Percentiles rank a stretch among this genome's conserved stretches.
phyloP scores from a whole-genome alignment of 2,329 filamentous ascomycete species.

The Talaromyces atroroseus region DNA sequence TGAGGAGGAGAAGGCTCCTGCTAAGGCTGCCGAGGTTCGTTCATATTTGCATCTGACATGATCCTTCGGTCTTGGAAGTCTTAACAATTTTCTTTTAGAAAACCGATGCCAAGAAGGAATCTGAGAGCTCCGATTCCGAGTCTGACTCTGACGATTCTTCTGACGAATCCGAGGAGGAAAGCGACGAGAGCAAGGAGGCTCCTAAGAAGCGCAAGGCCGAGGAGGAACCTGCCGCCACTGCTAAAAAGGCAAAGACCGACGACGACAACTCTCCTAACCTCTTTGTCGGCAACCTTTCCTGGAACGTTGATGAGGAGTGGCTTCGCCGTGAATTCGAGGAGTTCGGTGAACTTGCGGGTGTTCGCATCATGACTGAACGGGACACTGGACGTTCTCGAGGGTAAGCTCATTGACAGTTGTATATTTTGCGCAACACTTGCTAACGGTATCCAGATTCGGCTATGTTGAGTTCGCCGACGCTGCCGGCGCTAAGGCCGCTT shows the following conservation, averaged over 20 bases:
- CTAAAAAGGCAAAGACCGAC: constrained; percentile 61
- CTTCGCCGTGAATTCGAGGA: constrained; percentile 75
- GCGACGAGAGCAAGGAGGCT: constrained; percentile 24
- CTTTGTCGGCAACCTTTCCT: constrained; percentile 85
- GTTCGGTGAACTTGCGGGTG: constrained; percentile 66
- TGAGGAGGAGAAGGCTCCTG: constrained; percentile 18
- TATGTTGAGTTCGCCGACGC: constrained; percentile 79
- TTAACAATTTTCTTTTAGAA: neutral
- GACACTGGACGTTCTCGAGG: constrained; percentile 78
- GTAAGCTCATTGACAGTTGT: constrained; percentile 31
- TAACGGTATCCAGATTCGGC: constrained; percentile 56
- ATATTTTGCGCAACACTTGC: neutral
- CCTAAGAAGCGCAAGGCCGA: constrained; percentile 48
- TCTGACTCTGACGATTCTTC: constrained; percentile 17
- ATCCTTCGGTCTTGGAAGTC: neutral
- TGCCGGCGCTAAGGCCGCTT: constrained; percentile 64
- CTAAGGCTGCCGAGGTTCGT: constrained; percentile 17
- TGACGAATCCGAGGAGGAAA: constrained; percentile 17
- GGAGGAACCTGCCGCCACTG: constrained; percentile 35
- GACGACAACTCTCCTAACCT: constrained; percentile 54
- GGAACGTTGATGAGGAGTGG: constrained; percentile 80
- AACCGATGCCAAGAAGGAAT: constrained; percentile 4
- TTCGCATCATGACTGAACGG: constrained; percentile 78
- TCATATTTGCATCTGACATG: neutral
- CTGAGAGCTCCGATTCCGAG: constrained; percentile 16